A percentile compares a stretch with the other conserved stretches of the same genome.
phyloP scores from a whole-genome alignment of 2,329 filamentous ascomycete species.

The Colletotrichum ledebouriae region DNA sequence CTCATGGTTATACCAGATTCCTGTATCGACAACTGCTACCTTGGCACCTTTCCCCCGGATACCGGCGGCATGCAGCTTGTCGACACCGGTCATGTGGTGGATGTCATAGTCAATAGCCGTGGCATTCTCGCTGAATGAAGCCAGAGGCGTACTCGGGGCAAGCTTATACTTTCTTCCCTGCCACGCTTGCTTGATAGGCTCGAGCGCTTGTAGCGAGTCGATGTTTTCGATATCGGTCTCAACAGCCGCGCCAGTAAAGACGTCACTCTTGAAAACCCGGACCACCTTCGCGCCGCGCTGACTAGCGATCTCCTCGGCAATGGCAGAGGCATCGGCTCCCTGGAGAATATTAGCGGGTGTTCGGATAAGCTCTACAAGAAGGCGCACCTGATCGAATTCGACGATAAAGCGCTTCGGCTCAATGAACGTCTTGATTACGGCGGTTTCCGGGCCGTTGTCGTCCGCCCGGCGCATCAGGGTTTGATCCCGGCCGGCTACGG shows the following conservation, averaged over 20 bases:
- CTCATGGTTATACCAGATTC: slow-evolving; percentile 36
- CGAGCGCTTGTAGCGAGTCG: slow-evolving; percentile 39
- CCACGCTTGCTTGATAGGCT: slow-evolving; percentile 38
- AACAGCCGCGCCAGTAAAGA: slow-evolving; percentile 48
- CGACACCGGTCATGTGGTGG: slow-evolving; percentile 56
- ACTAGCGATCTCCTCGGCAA: slow-evolving; percentile 15
- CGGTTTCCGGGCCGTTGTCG: slow-evolving; percentile 29
- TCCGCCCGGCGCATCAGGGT: slow-evolving; percentile 28
- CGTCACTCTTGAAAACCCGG: slow-evolving; percentile 45
- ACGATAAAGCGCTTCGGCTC: slow-evolving; percentile 40
- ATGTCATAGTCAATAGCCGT: slow-evolving; percentile 49
- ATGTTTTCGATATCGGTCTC: slow-evolving; percentile 40
- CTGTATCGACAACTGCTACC: slow-evolving; percentile 36
- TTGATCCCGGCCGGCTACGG: slow-evolving; percentile 7
- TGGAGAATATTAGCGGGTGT: slow-evolving; percentile 4
- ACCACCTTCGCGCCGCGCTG: slow-evolving; percentile 32
- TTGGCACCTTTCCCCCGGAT: slow-evolving; percentile 43
- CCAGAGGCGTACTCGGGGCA: slow-evolving; percentile 13
- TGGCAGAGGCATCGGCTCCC: slow-evolving; percentile 22
- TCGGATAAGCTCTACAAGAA: not conserved
- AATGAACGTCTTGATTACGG: slow-evolving; percentile 20
- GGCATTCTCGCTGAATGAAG: slow-evolving; percentile 28
- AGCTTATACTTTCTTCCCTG: slow-evolving; percentile 29
- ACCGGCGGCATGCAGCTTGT: slow-evolving; percentile 53
- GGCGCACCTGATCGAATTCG: slow-evolving; percentile 26